A percentile compares a stretch with the other conserved stretches of the same genome.
Conservation (phyloP, 2,329 filamentous ascomycete genomes). For the Scedosporium minutisporum region DNA sequence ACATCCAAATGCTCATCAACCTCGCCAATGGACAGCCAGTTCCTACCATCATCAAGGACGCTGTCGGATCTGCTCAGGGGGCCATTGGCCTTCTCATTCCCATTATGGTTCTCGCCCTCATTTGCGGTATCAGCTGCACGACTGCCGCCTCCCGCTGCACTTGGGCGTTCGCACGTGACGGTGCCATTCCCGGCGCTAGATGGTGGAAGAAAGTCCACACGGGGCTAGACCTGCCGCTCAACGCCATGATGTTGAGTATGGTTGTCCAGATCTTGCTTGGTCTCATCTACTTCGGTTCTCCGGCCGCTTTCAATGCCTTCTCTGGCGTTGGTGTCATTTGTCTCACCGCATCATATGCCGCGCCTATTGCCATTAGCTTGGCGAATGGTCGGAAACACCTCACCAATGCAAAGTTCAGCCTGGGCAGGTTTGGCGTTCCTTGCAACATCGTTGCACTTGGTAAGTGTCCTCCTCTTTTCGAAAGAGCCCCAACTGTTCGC, state of each 20-base stretch:
- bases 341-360: constrained; percentile 58
- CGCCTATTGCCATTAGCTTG: constrained; percentile 56
- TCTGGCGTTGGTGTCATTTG: constrained; percentile 62
- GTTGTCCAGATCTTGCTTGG: constrained; percentile 53
- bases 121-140: constrained; percentile 61
- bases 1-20: constrained; percentile 43
- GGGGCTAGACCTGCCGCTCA: constrained; percentile 55
- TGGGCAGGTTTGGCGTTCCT: constrained; percentile 50
- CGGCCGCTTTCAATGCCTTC: constrained; percentile 63
- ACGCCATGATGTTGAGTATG: constrained; percentile 66
- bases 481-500: too few species aligned
- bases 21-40: constrained; percentile 52
- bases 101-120: constrained; percentile 54
- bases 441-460: constrained; percentile 56
- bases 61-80: constrained; percentile 50
- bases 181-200: constrained; percentile 54
- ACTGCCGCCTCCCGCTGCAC: constrained; percentile 58
- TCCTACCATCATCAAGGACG: constrained; percentile 53
- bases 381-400: constrained; percentile 51
- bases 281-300: constrained; percentile 59
- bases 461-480: constrained; percentile 27
- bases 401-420: constrained; percentile 45
- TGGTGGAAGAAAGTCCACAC: constrained; percentile 53
- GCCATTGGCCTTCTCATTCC: constrained; percentile 55
- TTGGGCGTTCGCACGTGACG: constrained; percentile 63